Evolutionary conservation across 148 eudicot genomes (phyloP).

Genomic region (Silene uniflora): DNA sequence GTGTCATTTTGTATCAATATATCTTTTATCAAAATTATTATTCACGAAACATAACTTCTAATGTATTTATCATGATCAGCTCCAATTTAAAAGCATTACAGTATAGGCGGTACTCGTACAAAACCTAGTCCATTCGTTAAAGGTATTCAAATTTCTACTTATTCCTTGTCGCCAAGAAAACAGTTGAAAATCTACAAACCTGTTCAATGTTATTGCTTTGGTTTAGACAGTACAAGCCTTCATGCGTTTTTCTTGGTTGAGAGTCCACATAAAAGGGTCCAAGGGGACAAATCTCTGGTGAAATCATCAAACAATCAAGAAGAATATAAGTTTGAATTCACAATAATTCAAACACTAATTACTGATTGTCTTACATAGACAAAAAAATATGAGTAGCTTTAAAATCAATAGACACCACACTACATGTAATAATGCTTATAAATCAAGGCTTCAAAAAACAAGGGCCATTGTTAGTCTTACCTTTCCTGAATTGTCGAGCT

Average conservation of each 20-base stretch:
- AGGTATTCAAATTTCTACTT: too few species aligned
- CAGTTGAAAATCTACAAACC: constrained; percentile 34
- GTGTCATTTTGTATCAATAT: constrained; percentile 54
- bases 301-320: constrained; percentile 6
- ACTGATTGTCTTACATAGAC: too few species aligned
- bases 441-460: too few species aligned
- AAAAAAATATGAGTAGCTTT: too few species aligned
- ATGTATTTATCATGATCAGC: constrained; percentile 1
- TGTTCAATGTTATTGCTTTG: constrained; percentile 80
- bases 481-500: too few species aligned
- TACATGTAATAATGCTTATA: too few species aligned
- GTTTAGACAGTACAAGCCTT: constrained; percentile 65
- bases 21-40: constrained; percentile 10
- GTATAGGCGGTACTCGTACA: not conserved
- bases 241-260: constrained; percentile 52
- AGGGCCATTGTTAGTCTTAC: too few species aligned
- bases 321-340: not conserved
- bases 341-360: not conserved
- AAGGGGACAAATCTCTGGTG: constrained; percentile 78
- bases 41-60: not conserved
- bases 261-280: constrained; percentile 83
- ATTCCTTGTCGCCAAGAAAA: not conserved
- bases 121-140: not conserved
- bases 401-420: too few species aligned
- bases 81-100: not conserved